phyloP scores from a whole-genome alignment of 371 early-diverging fungal genomes.

The Syncephalastrum racemosum region DNA sequence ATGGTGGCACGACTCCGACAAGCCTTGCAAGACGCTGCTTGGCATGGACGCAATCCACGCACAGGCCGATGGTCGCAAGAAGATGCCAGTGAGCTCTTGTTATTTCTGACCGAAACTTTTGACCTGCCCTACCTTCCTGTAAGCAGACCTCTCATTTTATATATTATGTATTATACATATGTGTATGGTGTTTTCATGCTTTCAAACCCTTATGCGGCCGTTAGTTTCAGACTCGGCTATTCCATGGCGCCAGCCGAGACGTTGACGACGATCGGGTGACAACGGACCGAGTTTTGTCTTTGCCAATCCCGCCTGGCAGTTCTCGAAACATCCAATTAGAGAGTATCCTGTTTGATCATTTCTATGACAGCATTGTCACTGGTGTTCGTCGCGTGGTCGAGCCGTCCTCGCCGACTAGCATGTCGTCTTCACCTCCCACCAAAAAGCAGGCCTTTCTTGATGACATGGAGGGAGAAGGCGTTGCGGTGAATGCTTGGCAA shows the following conservation, averaged over 20 bases:
- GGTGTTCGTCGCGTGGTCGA: slow-evolving; percentile 34
- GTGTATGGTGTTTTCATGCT: too few species aligned
- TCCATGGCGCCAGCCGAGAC: slow-evolving; percentile 55
- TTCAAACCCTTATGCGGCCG: background rate
- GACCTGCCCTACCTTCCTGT: slow-evolving; percentile 60
- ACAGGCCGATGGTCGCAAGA: slow-evolving; percentile 49
- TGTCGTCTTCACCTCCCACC: slow-evolving; percentile 3
- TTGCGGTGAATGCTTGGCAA: slow-evolving; percentile 59
- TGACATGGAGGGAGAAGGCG: background rate
- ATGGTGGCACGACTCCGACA: slow-evolving; percentile 49
- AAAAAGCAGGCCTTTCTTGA: slow-evolving; percentile 20
- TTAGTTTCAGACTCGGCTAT: slow-evolving; percentile 49
- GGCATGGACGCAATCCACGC: slow-evolving; percentile 33
- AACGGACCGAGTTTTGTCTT: slow-evolving; percentile 54
- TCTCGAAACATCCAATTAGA: slow-evolving; percentile 16
- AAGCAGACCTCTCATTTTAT: slow-evolving; percentile 5
- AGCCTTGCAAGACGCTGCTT: slow-evolving; percentile 45
- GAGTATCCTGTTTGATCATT: slow-evolving; percentile 26
- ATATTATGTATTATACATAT: too few species aligned
- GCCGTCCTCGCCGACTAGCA: slow-evolving; percentile 9
- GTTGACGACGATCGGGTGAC: slow-evolving; percentile 57
- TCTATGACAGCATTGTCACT: slow-evolving; percentile 37
- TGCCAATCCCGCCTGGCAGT: slow-evolving; percentile 38
- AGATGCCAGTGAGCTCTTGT: slow-evolving; percentile 57
- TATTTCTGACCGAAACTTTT: slow-evolving; percentile 55